Base-by-base conservation (phyloP, 148 eudicot species). In the Rhododendron molle region DNA sequence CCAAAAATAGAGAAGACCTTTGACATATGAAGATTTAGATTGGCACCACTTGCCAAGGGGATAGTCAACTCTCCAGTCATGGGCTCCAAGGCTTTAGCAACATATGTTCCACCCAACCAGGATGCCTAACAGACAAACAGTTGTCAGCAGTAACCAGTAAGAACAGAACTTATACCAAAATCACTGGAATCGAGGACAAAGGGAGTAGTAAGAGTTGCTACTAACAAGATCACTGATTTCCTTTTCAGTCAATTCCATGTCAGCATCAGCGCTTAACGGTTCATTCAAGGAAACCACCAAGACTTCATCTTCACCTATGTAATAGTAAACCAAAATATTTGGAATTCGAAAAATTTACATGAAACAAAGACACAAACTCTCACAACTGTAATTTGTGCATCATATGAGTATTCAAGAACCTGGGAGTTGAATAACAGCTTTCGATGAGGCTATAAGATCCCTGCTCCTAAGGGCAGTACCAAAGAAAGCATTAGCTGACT, bases 21-120 rank as follows among this genome's bases (percentile, higher is more conserved):
- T 79, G 95, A 89, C 91, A 97, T 83, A 85, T 91, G 93, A 91
- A 97, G 94, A 87, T 85, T 92, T 92, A 97, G 34, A 83, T 91
- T 86, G 23, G 82, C 87, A 80, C 94, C 96, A 88, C 89, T 91
- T 4, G 91, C 91, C 90, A 92, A 89, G 80, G 94, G 90, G 85
- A 97, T 86, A 74, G 83, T 84, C 89, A 97, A 52, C 87, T 93
- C 94, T 85, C 98, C 99, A 88, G 86, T 92, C 67, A 89, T 47
- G n/a, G 93, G 87, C 87, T 89, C 87, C 77, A 85, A 85, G 78
- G 87, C 86, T 85, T 87, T 87, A 83, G 89, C 88, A 69, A 89
- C 88, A 84, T 92, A 93, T 47, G 96, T 89, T 58, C 98, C 99
- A 83, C 95, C 98, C 90, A 95, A 89, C 93, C 92, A 92, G 81